Evolutionary conservation across 257 asterid species (phyloP).

Genomic region (Schizonepeta tenuifolia): DNA sequence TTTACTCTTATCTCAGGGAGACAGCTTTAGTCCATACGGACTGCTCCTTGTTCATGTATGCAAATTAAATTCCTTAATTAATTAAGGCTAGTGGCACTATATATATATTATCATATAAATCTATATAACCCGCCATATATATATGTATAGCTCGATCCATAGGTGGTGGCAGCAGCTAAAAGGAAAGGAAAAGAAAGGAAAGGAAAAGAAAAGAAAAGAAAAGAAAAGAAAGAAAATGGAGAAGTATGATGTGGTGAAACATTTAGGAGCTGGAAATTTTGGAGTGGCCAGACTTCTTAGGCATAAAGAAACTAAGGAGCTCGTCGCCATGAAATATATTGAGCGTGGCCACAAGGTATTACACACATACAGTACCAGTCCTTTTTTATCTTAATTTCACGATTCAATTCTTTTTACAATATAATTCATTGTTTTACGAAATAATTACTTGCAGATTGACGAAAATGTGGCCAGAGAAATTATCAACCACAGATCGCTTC

Average conservation of each 20-base stretch:
- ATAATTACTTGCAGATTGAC: constrained; percentile 57
- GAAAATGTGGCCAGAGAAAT: constrained; percentile 86
- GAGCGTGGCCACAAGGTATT: constrained; percentile 86
- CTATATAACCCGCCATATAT: no score
- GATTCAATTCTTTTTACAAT: no score
- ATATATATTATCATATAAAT: no score
- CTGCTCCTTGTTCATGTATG: constrained; percentile 26
- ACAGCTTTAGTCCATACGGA: background rate
- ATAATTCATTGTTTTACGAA: no score
- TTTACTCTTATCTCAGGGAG: background rate
- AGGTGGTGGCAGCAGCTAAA: background rate
- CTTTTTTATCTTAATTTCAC: no score
- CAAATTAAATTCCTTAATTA: background rate
- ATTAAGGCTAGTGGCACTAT: background rate
- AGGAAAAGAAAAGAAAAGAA: background rate
- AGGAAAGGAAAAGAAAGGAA: background rate
- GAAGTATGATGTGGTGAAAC: constrained; percentile 71
- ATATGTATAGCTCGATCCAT: background rate
- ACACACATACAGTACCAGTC: no score
- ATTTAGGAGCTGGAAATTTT: constrained; percentile 81
- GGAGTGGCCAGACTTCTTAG: constrained; percentile 79
- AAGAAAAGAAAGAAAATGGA: constrained; percentile 40
- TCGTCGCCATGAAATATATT: constrained; percentile 79
- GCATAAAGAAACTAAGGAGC: constrained; percentile 74
- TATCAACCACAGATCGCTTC: constrained; percentile 77